Base-by-base conservation (phyloP, 2,329 filamentous ascomycete genomes). In the Penicillium sp. region DNA sequence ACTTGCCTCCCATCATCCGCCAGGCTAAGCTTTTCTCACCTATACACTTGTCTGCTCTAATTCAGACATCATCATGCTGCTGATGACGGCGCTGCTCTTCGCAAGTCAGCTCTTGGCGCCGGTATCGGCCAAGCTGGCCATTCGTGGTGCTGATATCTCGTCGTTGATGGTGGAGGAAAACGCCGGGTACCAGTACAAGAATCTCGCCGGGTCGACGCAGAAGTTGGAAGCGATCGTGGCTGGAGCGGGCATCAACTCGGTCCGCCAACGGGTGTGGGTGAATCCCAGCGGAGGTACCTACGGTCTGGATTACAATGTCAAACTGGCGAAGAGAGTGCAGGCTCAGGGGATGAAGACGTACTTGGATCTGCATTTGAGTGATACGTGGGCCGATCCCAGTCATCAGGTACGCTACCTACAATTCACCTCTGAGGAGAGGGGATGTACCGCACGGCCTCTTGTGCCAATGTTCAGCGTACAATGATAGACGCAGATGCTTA, bases 211-310 rank as follows among this genome's bases (percentile, higher is more conserved):
- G 34, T 66, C 68, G 2, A 66, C 68, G 0, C 70, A 81, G 49
- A 66, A 80, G 0, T 72, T 88, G 1, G 85, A 88, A 59, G 73
- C 69, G 2, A 86, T 88, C 45, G 68, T 88, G 3, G 76, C 73
- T 3, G 69, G 69, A 9, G 78, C 74, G 27, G 85, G 84, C 11
- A 78, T 86, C 56, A 88, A 87, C 65, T 84, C 80, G 0, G 80
- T 87, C 39, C 79, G 84, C 13, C 84, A 88, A 64, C 76, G 85
- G 26, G 66, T 88, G 38, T 88, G 84, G 85, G 84, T 88, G 25
- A 85, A 84, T 56, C 80, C 82, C 0, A 71, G 76, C 9, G 76
- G 80, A 55, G 82, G 83, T 39, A 74, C 76, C 55, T 88, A 88
- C 65, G 78, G 85, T 64, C 73, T 88, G 37, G 79, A 79, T 49